Conservation (phyloP, 441 rosid species). For the Capsella rubella region DNA sequence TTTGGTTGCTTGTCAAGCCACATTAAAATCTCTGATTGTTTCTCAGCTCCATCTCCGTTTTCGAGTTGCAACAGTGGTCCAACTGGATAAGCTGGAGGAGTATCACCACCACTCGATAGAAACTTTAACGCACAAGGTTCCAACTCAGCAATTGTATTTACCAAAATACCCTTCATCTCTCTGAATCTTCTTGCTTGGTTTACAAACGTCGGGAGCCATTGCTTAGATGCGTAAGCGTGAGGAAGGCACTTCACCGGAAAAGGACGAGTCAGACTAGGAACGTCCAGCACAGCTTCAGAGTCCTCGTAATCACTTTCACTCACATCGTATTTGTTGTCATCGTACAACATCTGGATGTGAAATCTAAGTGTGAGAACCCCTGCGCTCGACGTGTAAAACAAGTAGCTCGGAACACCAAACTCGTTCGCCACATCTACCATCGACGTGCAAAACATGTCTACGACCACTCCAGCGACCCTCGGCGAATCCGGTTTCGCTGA, state of each 20-base stretch:
- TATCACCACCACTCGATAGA: too few species aligned
- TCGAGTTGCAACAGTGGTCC: too few species aligned
- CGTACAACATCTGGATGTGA: constrained; percentile 39
- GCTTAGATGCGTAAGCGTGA: neutral
- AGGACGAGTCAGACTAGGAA: constrained; percentile 48
- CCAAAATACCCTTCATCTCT: constrained; percentile 54
- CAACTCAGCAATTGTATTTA: constrained; percentile 57
- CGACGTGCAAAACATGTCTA: constrained; percentile 50
- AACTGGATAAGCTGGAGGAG: too few species aligned
- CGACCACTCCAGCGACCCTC: constrained; percentile 46
- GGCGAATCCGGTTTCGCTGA: constrained; percentile 11
- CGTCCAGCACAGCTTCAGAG: constrained; percentile 37
- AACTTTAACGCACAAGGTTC: constrained; percentile 43
- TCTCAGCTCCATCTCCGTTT: too few species aligned
- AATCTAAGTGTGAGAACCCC: constrained; percentile 47
- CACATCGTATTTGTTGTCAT: constrained; percentile 28
- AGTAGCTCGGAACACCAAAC: constrained; percentile 52
- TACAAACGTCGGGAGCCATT: neutral
- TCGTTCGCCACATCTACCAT: constrained; percentile 56
- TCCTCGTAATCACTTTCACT: constrained; percentile 34
- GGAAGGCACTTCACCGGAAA: constrained; percentile 51
- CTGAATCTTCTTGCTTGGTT: neutral
- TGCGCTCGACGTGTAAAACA: constrained; percentile 52
- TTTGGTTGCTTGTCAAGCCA: constrained; percentile 61
- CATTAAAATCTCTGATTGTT: constrained; percentile 20